Base-by-base conservation (phyloP, 2,329 filamentous ascomycete species). In the Proliferodiscus dingleyae region DNA sequence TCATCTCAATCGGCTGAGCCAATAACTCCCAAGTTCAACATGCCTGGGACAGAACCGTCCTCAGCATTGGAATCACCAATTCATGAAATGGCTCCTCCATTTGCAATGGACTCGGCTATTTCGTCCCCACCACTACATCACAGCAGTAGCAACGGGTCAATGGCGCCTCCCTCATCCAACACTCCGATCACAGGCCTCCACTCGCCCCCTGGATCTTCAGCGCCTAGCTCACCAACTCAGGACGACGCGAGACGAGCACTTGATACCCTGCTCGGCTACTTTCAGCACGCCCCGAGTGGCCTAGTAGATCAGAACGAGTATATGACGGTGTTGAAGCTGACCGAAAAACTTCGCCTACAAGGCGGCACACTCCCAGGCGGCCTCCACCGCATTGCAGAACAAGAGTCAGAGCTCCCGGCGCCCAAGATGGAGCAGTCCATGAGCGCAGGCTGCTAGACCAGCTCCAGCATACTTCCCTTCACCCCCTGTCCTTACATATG, bases 161-260 rank as follows among this genome's bases (percentile, higher is more conserved):
- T 77, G 49, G 64, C 64, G 34, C 66, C 65, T 7, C 64, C 66
- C 15, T 65, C 66, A 2, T 64, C 62, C 5, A 57, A 61, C 21
- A 69, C 67, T 3, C 59, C 61, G 2, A 56, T 61, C 9, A 62
- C 58, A 57, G 41, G 64, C 55, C 44, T 66, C 33, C 54, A 64
- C 39, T 69, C 66, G 13, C 66, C 69, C 2, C 70, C 80, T 29
- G 70, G 78, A 50, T 75, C 77, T 32, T 75, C 80, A 40, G 75
- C 56, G 5, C 60, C 83, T 1, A 77, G 68, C 22, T 85, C 85
- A 2, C 86, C 85, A 0, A 89, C 84, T 0, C 86, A 89, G 55
- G 89, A 96, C 57, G 89, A 97, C 64, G 90, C 90, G 3, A 78
- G 87, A 30, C 77, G 81, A 41, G 91, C 90, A 1, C 76, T 94